These are phyloP conservation scores for Bremia lactucae DNA, from an alignment of 352 stramenopile species.

Conservation along the genomic window DNA sequence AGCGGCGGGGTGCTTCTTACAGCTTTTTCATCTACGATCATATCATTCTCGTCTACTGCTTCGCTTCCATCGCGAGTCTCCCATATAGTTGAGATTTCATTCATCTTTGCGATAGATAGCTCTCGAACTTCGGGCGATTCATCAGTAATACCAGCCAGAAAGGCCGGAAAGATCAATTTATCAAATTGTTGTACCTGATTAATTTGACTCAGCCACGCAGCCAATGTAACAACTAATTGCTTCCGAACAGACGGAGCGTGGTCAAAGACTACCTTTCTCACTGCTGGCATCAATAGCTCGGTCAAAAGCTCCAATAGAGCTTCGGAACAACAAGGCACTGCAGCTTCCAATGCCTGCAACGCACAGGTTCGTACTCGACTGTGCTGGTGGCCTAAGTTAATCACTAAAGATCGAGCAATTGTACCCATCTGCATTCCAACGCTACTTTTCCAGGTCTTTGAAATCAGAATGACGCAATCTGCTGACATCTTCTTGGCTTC, in stretches of 20 bases:
- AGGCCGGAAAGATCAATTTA: conserved; percentile 47
- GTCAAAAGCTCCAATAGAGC: conserved; percentile 66
- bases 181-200: conserved; percentile 50
- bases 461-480: conserved; percentile 52
- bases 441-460: conserved; percentile 35
- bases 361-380: conserved; percentile 65
- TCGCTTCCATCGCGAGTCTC: conserved; percentile 17
- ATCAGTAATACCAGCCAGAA: conserved; percentile 56
- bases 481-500: conserved; percentile 71
- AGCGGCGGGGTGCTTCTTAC: conserved; percentile 17
- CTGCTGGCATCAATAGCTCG: conserved; percentile 50
- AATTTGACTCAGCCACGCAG: conserved; percentile 50
- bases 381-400: conserved; percentile 74
- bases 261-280: conserved; percentile 66
- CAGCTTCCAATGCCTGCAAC: conserved; percentile 59
- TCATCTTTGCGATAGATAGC: conserved; percentile 28
- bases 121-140: conserved; percentile 55
- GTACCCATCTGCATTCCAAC: conserved; percentile 58
- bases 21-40: conserved; percentile 25
- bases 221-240: conserved; percentile 48
- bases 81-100: conserved; percentile 40
- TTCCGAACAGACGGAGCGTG: conserved; percentile 53
- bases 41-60: conserved; percentile 22
- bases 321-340: conserved; percentile 60
- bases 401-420: conserved; percentile 52